Evolutionary conservation across 2,329 filamentous ascomycete genomes (phyloP).

Genomic region (Fusarium hostae): DNA sequence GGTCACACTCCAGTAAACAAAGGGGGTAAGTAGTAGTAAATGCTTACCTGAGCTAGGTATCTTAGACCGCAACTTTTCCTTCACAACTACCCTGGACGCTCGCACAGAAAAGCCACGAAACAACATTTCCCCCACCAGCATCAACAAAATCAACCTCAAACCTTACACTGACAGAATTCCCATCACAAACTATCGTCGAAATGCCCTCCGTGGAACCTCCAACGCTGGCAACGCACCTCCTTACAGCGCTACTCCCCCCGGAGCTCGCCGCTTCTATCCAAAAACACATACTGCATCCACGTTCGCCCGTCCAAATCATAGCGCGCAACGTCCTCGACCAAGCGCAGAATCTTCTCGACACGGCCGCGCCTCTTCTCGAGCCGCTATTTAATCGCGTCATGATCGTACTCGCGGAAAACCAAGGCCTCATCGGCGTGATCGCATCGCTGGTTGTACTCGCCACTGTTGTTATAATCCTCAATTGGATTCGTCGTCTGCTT

Average conservation of each 20-base stretch:
- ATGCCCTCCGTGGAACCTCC: conserved; percentile 47
- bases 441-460: conserved; percentile 54
- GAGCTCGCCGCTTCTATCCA: conserved; percentile 57
- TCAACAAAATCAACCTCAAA: not conserved
- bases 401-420: conserved; percentile 49
- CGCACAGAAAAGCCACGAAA: conserved; percentile 29
- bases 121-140: conserved; percentile 20
- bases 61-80: conserved; percentile 30
- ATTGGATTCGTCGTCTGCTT: conserved; percentile 77
- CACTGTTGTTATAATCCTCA: conserved; percentile 72
- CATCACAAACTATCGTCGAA: not conserved
- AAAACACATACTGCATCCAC: conserved; percentile 59
- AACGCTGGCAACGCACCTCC: conserved; percentile 48
- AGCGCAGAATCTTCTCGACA: conserved; percentile 44
- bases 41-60: conserved; percentile 6
- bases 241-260: conserved; percentile 58
- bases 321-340: conserved; percentile 49
- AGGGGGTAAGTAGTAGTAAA: not conserved
- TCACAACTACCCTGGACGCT: conserved; percentile 29
- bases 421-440: conserved; percentile 48
- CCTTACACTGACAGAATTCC: conserved; percentile 3
- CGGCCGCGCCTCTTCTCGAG: conserved; percentile 55
- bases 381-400: conserved; percentile 56
- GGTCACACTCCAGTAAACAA: not conserved
- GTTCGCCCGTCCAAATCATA: conserved; percentile 57